phyloP scores from a whole-genome alignment of 2,329 filamentous ascomycete genomes.

The Colletotrichum simmondsii region DNA sequence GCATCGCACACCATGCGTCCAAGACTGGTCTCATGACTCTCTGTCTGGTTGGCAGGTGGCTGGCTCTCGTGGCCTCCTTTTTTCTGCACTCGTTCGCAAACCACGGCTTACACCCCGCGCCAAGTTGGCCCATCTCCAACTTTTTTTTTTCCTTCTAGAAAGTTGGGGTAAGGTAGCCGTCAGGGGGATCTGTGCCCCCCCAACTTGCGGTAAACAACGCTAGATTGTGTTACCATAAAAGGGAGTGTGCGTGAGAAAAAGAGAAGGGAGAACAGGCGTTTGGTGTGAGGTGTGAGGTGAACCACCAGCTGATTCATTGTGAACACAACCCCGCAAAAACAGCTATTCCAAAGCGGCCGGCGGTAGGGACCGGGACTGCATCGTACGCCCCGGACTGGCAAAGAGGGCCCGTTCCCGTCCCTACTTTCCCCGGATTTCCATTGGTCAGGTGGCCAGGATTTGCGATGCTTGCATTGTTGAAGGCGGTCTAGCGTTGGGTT shows the following conservation, averaged over 20 bases:
- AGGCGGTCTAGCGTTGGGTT: not conserved
- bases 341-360: not conserved
- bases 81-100: not conserved
- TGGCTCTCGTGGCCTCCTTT: slow-evolving; percentile 28
- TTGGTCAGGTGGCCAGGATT: slow-evolving; percentile 8
- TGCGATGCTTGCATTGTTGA: not conserved
- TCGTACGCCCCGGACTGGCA: not conserved
- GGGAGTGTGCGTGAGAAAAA: not conserved
- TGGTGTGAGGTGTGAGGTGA: not conserved
- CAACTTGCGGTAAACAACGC: not conserved
- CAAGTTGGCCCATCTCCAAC: slow-evolving; percentile 7
- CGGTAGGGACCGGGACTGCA: not conserved
- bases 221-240: not conserved
- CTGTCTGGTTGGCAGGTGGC: slow-evolving; percentile 26
- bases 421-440: slow-evolving; percentile 7
- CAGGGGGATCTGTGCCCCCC: not conserved
- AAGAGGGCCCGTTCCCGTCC: not conserved
- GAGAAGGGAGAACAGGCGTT: not conserved
- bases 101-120: slow-evolving; percentile 9
- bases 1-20: slow-evolving; percentile 20
- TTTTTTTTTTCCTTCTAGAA: not conserved
- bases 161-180: not conserved
- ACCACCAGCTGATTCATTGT: not conserved
- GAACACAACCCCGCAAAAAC: not conserved
- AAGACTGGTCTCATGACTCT: slow-evolving; percentile 32